These are phyloP conservation scores for Erythrobasidium yunnanense DNA, from an alignment of 768 basidiomycete species.

Conservation along the genomic window DNA sequence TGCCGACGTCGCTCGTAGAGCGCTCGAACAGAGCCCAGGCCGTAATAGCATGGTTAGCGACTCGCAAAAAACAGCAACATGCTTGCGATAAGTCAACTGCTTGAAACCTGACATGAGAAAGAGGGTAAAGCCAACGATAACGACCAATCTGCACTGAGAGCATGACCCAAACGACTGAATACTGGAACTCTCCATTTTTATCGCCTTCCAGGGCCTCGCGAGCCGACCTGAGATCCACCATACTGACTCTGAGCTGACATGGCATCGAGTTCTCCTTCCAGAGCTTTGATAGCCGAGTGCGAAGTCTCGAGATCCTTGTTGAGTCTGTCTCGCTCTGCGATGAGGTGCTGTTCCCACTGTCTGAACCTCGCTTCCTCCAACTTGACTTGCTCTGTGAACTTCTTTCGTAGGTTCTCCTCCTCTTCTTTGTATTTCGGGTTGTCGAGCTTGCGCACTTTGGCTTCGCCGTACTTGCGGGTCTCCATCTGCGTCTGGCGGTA, in stretches of 20 bases:
- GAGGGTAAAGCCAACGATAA: too few relatives aligned
- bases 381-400: constrained; percentile 99
- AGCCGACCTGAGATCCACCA: constrained; percentile 6
- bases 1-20: too few relatives aligned
- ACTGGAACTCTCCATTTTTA: too few relatives aligned
- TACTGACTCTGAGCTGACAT: constrained; percentile 51
- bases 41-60: too few relatives aligned
- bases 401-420: constrained; percentile 85
- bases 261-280: constrained; percentile 81
- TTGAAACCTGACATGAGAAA: too few relatives aligned
- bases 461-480: constrained; percentile 92
- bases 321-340: constrained; percentile 93
- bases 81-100: too few relatives aligned
- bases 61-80: too few relatives aligned
- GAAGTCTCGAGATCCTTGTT: constrained; percentile 96
- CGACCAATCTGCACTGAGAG: too few relatives aligned
- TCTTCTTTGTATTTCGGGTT: constrained; percentile 99
- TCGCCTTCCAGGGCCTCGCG: background rate
- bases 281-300: constrained; percentile 77
- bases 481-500: constrained; percentile 99
- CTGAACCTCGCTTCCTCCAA: constrained; percentile 93
- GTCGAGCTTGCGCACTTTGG: constrained; percentile 95
- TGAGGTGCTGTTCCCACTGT: constrained; percentile 99
- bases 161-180: too few relatives aligned
- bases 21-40: too few relatives aligned